Conservation (phyloP, 768 basidiomycete species). For the Neoboletus magnificus region DNA sequence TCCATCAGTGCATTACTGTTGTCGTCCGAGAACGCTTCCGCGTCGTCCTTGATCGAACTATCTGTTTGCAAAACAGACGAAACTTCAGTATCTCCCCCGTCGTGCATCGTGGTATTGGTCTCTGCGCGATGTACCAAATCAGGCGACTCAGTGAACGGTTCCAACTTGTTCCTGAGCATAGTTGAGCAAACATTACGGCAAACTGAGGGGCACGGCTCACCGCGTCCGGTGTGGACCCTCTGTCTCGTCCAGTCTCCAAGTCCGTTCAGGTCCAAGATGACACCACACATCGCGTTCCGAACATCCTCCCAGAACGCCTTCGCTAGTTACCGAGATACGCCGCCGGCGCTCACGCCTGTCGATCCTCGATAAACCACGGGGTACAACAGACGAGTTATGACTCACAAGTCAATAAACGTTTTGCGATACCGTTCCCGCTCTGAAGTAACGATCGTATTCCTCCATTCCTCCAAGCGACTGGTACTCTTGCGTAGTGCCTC, state of each 20-base stretch:
- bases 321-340: conserved; percentile 56
- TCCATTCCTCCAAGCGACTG: conserved; percentile 66
- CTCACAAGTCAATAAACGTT: conserved; percentile 66
- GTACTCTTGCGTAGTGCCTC: conserved; percentile 59
- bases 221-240: conserved; percentile 87
- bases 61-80: conserved; percentile 41
- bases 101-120: conserved; percentile 35
- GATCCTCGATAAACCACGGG: background rate
- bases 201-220: conserved; percentile 36
- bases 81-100: conserved; percentile 39
- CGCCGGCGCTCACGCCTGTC: conserved; percentile 73
- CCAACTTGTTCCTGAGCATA: conserved; percentile 65
- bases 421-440: conserved; percentile 74
- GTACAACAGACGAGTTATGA: background rate
- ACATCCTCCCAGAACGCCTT: conserved; percentile 59
- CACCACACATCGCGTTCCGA: conserved; percentile 87
- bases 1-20: conserved; percentile 54
- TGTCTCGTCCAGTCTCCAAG: conserved; percentile 87
- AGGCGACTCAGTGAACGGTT: conserved; percentile 50
- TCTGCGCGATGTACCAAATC: conserved; percentile 32
- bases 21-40: conserved; percentile 12
- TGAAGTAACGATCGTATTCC: conserved; percentile 60
- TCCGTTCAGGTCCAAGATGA: conserved; percentile 39
- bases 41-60: conserved; percentile 13
- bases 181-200: background rate